Evolutionary conservation across 2,329 filamentous ascomycete genomes (phyloP).

Genomic region (Aspergillus puulaauensis): DNA sequence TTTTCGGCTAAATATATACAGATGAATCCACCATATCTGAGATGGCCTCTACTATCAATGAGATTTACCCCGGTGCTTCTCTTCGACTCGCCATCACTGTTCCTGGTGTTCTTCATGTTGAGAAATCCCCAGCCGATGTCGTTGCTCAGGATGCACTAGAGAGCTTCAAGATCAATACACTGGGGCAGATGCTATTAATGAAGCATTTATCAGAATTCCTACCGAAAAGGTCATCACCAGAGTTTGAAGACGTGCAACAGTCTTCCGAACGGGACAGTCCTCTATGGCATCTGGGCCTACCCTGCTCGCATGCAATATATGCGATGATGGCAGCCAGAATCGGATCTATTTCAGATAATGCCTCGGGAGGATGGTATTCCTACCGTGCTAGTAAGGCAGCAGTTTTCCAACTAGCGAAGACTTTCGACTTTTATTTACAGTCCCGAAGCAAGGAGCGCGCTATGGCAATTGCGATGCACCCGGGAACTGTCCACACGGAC

Average conservation of each 20-base stretch:
- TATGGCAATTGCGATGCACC: slow-evolving; percentile 70
- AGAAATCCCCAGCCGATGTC: slow-evolving; percentile 69
- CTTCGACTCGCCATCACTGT: slow-evolving; percentile 69
- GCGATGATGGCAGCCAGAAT: slow-evolving; percentile 78
- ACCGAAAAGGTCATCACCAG: slow-evolving; percentile 55
- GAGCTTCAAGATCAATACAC: slow-evolving; percentile 70
- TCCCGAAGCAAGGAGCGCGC: slow-evolving; percentile 61
- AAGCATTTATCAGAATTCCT: slow-evolving; percentile 73
- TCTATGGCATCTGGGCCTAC: slow-evolving; percentile 34
- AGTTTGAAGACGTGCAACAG: slow-evolving; percentile 24
- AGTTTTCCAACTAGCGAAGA: slow-evolving; percentile 69
- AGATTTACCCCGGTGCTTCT: slow-evolving; percentile 56
- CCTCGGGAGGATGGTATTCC: slow-evolving; percentile 75
- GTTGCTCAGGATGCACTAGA: slow-evolving; percentile 60
- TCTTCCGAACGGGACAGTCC: slow-evolving; percentile 6
- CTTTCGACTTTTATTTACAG: slow-evolving; percentile 66
- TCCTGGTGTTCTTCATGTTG: slow-evolving; percentile 70
- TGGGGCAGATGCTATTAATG: slow-evolving; percentile 72
- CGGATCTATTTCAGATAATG: slow-evolving; percentile 71
- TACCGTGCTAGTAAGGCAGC: slow-evolving; percentile 76
- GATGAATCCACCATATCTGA: slow-evolving; percentile 63
- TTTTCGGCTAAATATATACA: slow-evolving; percentile 22
- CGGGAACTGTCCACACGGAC: slow-evolving; percentile 76
- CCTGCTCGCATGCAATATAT: slow-evolving; percentile 59
- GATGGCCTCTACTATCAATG: slow-evolving; percentile 55